phyloP scores from a whole-genome alignment of 108 stramenopile species.

The Skeletonema grethae region DNA sequence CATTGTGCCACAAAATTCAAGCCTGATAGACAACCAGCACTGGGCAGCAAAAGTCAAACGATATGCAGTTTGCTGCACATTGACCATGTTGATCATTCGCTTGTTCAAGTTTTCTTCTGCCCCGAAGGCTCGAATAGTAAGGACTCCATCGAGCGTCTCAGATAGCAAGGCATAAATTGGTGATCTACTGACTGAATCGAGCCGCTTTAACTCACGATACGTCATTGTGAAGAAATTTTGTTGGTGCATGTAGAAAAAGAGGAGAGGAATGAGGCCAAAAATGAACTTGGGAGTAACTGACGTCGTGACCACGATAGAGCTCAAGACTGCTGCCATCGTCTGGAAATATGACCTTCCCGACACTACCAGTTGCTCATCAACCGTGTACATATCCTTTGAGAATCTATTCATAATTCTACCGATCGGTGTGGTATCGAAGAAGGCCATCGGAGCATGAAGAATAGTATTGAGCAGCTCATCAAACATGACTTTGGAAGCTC shows the following conservation, averaged over 20 bases:
- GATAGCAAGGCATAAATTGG: conserved; percentile 94
- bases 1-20: conserved; percentile 85
- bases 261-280: conserved; percentile 47
- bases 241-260: conserved; percentile 68
- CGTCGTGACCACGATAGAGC: conserved; percentile 81
- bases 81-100: conserved; percentile 67
- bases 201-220: conserved; percentile 90
- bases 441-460: conserved; percentile 88
- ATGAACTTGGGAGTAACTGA: conserved; percentile 46
- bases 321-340: conserved; percentile 68
- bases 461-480: conserved; percentile 58
- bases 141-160: conserved; percentile 91
- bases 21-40: conserved; percentile 95
- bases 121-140: conserved; percentile 91
- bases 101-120: conserved; percentile 69
- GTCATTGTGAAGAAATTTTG: conserved; percentile 86
- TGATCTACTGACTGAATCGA: conserved; percentile 80
- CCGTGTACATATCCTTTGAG: conserved; percentile 89
- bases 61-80: conserved; percentile 87
- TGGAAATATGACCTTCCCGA: conserved; percentile 74
- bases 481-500: conserved; percentile 61
- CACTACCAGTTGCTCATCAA: conserved; percentile 88
- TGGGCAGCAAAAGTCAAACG: conserved; percentile 83
- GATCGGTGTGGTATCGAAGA: conserved; percentile 74
- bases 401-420: conserved; percentile 82